Base-by-base conservation (phyloP, 495 filamentous ascomycete genomes). In the Hypoxylon trugodes region DNA sequence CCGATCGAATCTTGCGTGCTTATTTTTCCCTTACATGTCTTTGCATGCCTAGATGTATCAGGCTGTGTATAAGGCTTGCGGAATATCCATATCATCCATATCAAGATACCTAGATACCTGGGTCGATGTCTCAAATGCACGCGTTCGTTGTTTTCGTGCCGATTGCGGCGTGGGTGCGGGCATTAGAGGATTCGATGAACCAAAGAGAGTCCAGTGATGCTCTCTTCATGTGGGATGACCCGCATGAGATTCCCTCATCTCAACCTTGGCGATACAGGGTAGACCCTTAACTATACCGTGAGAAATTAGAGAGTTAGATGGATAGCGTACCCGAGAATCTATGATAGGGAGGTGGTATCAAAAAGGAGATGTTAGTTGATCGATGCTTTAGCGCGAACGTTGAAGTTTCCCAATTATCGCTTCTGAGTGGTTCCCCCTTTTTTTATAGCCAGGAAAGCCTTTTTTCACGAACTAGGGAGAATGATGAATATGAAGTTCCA, bases 211-310 rank as follows among this genome's bases (percentile, higher is more conserved):
- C 64, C 64, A 61, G 64, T 67, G 64, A 67, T 62, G 24, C 9
- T 58, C n/a, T 52, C 59, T 59, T 62, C 64, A 61, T 67, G 64
- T 61, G 61, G 35, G 58, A 62, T 67, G 64, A 61, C 64, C 58
- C 53, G 64, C 64, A 67, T 67, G 19, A 51, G 40, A 57, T 54
- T 57, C 51, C 35, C 58, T 30, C 51, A 49, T 48, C 22, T 28
- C 10, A 24, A 46, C 13, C 18, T 21, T 37, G 19, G 41, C 8
- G 37, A 28, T 58, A n/a, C n/a, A n/a, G n/a, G n/a, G n/a, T n/a
- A 59, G 58, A 37, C 51, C 58, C 58, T 9, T 26, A n/a, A 49
- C 26, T 36, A 25, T 36, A 9, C 25, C 25, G 43, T 21, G 8
- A 47, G n/a, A 47, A 26, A 24, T 47, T 30, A 30, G 4, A 10